Conservation (phyloP, 75 land plant genomes). For the Cryptomeria japonica region DNA sequence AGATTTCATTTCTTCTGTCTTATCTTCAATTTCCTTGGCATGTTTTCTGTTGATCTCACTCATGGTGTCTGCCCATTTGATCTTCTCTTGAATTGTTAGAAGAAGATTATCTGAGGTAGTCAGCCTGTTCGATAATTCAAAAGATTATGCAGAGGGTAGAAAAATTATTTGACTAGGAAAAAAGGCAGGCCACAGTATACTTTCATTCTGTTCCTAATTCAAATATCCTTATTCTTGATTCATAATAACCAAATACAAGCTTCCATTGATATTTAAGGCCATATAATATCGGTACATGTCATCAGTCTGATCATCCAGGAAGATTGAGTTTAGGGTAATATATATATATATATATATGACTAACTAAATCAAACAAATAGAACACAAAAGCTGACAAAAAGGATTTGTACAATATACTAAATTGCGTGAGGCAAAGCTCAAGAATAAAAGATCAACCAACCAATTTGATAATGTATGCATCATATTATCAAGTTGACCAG, state of each 20-base stretch:
- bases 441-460: slow-evolving; percentile 30
- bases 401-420: neutral
- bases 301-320: neutral
- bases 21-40: slow-evolving; percentile 83
- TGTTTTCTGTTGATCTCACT: slow-evolving; percentile 80
- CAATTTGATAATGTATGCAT: slow-evolving; percentile 78
- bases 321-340: neutral
- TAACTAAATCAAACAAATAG: neutral
- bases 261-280: neutral
- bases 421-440: neutral
- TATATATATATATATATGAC: neutral
- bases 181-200: neutral
- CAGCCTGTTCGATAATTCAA: slow-evolving; percentile 51
- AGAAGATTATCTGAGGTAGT: slow-evolving; percentile 83
- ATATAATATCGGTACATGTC: neutral
- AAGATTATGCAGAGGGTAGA: neutral
- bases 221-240: neutral
- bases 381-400: neutral
- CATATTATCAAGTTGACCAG: slow-evolving; percentile 87
- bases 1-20: slow-evolving; percentile 82
- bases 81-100: slow-evolving; percentile 91
- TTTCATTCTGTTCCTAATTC: neutral
- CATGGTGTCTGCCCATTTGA: slow-evolving; percentile 98
- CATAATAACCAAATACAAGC: neutral
- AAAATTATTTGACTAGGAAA: neutral